phyloP scores from a whole-genome alignment of 148 eudicot genomes.

The Rhododendron molle region DNA sequence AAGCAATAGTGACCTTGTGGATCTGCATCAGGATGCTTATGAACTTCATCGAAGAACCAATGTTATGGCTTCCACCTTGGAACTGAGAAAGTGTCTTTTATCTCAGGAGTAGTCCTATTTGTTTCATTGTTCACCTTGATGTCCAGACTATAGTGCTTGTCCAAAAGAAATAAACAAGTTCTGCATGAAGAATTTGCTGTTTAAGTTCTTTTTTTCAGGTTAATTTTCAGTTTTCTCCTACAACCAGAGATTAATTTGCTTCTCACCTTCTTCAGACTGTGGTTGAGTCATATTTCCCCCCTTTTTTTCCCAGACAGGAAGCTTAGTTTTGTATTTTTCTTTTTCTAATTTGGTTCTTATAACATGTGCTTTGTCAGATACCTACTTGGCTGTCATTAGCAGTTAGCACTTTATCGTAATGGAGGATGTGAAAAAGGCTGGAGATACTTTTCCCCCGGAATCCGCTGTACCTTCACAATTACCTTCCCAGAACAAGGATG shows the following conservation, averaged over 20 bases:
- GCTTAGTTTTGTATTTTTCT: background rate
- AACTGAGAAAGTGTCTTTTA: background rate
- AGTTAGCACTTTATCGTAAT: conserved; percentile 14
- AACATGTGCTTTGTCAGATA: conserved; percentile 10
- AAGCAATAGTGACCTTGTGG: background rate
- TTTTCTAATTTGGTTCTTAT: background rate
- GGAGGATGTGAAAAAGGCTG: conserved; percentile 22
- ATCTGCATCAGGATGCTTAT: background rate
- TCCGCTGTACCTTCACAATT: background rate
- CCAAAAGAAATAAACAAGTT: background rate
- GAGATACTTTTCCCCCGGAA: conserved; percentile 15
- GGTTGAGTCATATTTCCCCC: background rate
- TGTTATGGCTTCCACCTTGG: background rate
- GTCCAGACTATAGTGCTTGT: background rate
- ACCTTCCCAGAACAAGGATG: conserved; percentile 11
- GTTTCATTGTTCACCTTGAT: background rate
- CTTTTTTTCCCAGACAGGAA: background rate
- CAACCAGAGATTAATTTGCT: background rate
- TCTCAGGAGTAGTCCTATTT: background rate
- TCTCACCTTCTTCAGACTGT: background rate
- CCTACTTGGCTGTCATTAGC: conserved; percentile 2
- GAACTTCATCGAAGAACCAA: background rate
- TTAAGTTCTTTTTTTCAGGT: background rate
- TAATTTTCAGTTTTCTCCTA: background rate
- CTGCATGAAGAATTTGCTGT: background rate